Evolutionary conservation across 768 basidiomycete genomes (phyloP).

Genomic region (Strobilomyces confusus): DNA sequence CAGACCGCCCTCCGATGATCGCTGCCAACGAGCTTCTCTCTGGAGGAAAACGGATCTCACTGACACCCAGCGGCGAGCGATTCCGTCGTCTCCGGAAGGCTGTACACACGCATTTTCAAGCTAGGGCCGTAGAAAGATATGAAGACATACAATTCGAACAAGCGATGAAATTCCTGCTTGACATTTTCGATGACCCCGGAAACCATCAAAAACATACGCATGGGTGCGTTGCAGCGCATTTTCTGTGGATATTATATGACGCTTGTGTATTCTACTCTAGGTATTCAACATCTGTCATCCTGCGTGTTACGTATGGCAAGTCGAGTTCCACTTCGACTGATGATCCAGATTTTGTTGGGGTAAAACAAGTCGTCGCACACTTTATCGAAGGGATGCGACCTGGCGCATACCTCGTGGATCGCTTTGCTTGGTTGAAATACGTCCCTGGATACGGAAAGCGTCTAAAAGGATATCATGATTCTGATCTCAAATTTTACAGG

Average conservation of each 20-base stretch:
- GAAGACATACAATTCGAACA: constrained; percentile 40
- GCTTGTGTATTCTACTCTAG: constrained; percentile 13
- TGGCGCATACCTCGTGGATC: constrained; percentile 35
- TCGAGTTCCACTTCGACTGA: constrained; percentile 14
- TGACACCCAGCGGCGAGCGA: constrained; percentile 46
- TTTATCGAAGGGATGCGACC: constrained; percentile 30
- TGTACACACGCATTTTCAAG: constrained; percentile 50
- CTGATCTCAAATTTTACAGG: constrained; percentile 51
- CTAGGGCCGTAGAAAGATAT: constrained; percentile 44
- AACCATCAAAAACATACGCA: constrained; percentile 40
- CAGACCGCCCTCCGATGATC: constrained; percentile 49
- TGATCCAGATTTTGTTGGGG: constrained; percentile 22
- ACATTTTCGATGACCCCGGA: constrained; percentile 31
- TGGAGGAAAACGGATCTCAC: constrained; percentile 49
- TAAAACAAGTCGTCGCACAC: constrained; percentile 19
- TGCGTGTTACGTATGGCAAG: constrained; percentile 27
- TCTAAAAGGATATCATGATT: constrained; percentile 46
- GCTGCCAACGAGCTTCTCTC: constrained; percentile 53
- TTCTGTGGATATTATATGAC: background rate
- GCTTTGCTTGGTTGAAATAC: constrained; percentile 35
- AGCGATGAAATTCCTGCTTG: constrained; percentile 17
- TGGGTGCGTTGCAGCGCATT: constrained; percentile 39
- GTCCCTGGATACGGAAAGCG: constrained; percentile 58
- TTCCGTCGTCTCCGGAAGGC: constrained; percentile 55
- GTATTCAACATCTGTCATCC: constrained; percentile 23